Conservation (phyloP, 345 rosid species). For the Syzygium aromaticum region DNA sequence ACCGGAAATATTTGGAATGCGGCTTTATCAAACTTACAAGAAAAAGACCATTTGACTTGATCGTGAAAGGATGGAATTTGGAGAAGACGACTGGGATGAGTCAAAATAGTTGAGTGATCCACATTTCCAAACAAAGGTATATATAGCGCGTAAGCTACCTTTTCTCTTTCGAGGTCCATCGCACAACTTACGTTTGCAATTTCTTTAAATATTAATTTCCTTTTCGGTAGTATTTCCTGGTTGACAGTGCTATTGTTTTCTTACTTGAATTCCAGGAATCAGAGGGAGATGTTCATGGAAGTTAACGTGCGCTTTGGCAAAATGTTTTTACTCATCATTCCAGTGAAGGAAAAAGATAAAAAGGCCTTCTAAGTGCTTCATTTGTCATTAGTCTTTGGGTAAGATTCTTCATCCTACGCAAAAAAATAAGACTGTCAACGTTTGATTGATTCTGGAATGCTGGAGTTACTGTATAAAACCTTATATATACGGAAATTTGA, state of each 20-base stretch:
- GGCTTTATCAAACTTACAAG: too few species aligned
- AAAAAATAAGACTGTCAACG: fast-evolving
- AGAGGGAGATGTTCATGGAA: not conserved
- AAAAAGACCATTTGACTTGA: too few species aligned
- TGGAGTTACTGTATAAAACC: not conserved
- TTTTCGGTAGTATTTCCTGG: not conserved
- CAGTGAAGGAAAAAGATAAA: fast-evolving
- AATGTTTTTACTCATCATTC: not conserved
- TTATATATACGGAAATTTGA: not conserved
- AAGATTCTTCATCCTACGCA: not conserved
- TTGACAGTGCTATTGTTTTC: not conserved
- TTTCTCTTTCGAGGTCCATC: not conserved
- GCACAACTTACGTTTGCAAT: not conserved
- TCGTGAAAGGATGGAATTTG: too few species aligned
- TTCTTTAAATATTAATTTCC: not conserved
- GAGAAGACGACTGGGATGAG: not conserved
- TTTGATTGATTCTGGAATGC: not conserved
- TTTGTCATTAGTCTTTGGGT: not conserved
- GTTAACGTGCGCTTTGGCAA: not conserved
- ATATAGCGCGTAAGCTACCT: not conserved
- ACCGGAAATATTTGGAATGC: too few species aligned
- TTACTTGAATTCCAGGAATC: fast-evolving
- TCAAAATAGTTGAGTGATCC: not conserved
- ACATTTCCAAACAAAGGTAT: not conserved
- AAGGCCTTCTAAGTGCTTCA: not conserved